These are phyloP conservation scores for Helminthosporium solani DNA, from an alignment of 2,329 filamentous ascomycete species.

Conservation along the genomic window DNA sequence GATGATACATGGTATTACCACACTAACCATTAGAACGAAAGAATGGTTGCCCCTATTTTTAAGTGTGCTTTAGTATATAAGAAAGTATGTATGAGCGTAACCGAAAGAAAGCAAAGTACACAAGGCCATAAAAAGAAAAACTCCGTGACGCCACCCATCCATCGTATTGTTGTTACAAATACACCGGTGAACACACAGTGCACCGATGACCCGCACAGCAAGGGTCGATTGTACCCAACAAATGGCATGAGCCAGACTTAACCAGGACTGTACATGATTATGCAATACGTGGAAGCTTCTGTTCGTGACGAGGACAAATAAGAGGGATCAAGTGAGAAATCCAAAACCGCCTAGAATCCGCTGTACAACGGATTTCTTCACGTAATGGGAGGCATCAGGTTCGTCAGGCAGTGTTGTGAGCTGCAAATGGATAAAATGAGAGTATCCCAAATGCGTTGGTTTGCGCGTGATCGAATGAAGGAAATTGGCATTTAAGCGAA, in stretches of 20 bases:
- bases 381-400: not conserved
- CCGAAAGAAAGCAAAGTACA: not conserved
- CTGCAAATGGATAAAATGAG: not conserved
- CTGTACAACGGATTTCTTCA: not conserved
- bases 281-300: not conserved
- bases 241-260: not conserved
- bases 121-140: no score
- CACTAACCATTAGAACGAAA: conserved; percentile 33
- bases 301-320: conserved; percentile 4
- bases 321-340: conserved; percentile 4
- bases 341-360: not conserved
- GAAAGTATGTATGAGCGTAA: conserved; percentile 7
- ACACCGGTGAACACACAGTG: not conserved
- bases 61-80: conserved; percentile 19
- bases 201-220: conserved; percentile 3
- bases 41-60: conserved; percentile 40
- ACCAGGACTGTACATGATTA: not conserved
- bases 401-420: conserved; percentile 1
- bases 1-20: conserved; percentile 37
- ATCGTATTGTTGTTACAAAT: not conserved
- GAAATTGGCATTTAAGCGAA: conserved; percentile 29
- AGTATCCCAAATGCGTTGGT: not conserved
- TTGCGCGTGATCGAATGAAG: not conserved
- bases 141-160: conserved; percentile 5
- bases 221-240: conserved; percentile 5